These are phyloP conservation scores for Gracilariopsis chorda DNA, from an alignment of 23 red algal species.

Conservation along the genomic window DNA sequence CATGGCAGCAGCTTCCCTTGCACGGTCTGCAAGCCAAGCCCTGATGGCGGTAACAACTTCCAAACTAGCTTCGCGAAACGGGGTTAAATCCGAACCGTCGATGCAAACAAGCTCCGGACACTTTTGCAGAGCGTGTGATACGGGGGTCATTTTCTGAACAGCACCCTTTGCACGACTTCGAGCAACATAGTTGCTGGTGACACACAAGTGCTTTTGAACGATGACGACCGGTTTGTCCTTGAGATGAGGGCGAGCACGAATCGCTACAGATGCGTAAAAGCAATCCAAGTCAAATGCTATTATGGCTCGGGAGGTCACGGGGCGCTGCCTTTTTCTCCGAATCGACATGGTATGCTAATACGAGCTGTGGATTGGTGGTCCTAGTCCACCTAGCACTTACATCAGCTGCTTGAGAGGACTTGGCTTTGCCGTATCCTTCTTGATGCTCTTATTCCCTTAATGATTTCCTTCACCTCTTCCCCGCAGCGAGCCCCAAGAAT, in stretches of 20 bases:
- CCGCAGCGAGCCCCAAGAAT: no score
- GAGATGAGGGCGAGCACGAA: constrained; percentile 44
- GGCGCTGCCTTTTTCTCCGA: neutral
- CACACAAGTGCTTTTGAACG: constrained; percentile 59
- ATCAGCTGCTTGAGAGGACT: no score
- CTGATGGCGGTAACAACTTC: constrained; percentile 30
- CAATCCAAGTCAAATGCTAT: constrained; percentile 61
- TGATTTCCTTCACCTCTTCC: no score
- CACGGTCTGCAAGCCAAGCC: constrained; percentile 10
- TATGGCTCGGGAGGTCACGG: neutral
- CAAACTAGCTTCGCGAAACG: constrained; percentile 50
- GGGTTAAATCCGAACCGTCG: constrained; percentile 55
- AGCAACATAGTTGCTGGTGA: constrained; percentile 63
- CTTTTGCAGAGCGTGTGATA: constrained; percentile 19
- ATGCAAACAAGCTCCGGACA: constrained; percentile 50
- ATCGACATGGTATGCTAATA: no score
- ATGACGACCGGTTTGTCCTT: constrained; percentile 41
- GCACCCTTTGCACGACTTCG: constrained; percentile 42
- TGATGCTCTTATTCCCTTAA: no score
- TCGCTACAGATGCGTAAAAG: constrained; percentile 60
- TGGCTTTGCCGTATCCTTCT: no score
- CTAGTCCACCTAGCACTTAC: no score
- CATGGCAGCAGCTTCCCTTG: neutral
- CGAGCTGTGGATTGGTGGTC: no score
- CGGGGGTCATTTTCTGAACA: constrained; percentile 62